phyloP scores from a whole-genome alignment of 345 rosid genomes.

The Salix exigua region DNA sequence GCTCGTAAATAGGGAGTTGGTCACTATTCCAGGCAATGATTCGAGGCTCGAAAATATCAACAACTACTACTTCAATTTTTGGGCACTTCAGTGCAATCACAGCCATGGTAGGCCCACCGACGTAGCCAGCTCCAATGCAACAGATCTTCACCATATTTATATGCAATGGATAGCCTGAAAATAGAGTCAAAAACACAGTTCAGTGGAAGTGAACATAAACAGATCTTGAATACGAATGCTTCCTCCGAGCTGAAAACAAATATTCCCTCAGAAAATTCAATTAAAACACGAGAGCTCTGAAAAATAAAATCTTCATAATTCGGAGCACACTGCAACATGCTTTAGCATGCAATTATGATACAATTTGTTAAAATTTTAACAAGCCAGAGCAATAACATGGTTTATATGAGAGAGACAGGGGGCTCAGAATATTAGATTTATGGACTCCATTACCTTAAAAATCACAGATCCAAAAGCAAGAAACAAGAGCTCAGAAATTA shows the following conservation, averaged over 20 bases:
- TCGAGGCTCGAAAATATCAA: slow-evolving; percentile 24
- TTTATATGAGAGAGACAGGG: neutral
- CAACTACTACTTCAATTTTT: slow-evolving; percentile 24
- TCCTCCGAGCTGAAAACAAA: neutral
- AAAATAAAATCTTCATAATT: neutral
- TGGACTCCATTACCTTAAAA: neutral
- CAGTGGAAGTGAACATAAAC: neutral
- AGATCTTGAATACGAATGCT: neutral
- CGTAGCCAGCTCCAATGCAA: slow-evolving; percentile 34
- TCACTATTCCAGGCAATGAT: slow-evolving; percentile 32
- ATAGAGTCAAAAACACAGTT: neutral
- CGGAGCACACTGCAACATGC: neutral
- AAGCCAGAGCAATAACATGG: neutral
- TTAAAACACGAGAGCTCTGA: neutral
- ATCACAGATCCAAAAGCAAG: neutral
- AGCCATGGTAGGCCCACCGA: slow-evolving; percentile 36
- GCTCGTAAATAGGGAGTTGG: slow-evolving; percentile 26
- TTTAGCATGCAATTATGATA: neutral
- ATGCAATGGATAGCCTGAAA: neutral
- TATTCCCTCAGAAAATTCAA: neutral
- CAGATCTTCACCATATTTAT: slow-evolving; percentile 32
- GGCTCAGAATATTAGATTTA: neutral
- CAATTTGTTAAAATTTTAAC: neutral
- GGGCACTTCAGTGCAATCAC: slow-evolving; percentile 35
- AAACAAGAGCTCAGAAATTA: neutral